Evolutionary conservation across 768 basidiomycete genomes (phyloP).

Genomic region (Russula foetens): DNA sequence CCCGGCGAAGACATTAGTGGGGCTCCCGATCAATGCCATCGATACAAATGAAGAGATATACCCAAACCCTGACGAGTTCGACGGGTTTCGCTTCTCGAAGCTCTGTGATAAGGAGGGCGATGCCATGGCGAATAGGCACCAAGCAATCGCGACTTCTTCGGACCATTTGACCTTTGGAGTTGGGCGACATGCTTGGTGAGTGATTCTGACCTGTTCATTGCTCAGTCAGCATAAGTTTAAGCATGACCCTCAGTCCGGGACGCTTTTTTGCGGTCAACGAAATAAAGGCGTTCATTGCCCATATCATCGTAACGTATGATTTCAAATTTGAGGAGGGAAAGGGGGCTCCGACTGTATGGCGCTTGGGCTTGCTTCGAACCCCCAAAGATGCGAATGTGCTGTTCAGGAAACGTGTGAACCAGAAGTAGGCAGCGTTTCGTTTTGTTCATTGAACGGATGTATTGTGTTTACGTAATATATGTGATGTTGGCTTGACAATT

Average conservation of each 20-base stretch:
- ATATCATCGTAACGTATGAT: neutral
- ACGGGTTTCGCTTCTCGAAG: conserved; percentile 35
- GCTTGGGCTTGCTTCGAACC: neutral
- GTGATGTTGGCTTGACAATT: too few species aligned
- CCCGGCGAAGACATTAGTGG: conserved; percentile 32
- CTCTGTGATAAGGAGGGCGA: conserved; percentile 22
- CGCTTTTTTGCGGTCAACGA: neutral
- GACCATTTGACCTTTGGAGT: conserved; percentile 28
- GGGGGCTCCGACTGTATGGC: neutral
- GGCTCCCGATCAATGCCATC: conserved; percentile 27
- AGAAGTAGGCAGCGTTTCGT: too few species aligned
- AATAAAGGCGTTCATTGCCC: neutral
- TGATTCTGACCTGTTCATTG: neutral
- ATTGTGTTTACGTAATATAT: too few species aligned
- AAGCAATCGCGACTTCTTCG: conserved; percentile 24
- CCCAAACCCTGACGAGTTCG: conserved; percentile 32
- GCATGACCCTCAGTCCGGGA: neutral
- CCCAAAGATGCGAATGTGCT: conserved; percentile 17
- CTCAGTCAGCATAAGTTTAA: too few species aligned
- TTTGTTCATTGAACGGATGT: too few species aligned
- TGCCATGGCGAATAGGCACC: conserved; percentile 15
- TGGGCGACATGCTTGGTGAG: conserved; percentile 23
- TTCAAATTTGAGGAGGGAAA: neutral
- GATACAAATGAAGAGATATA: conserved; percentile 36
- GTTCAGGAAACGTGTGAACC: conserved; percentile 24